Conservation (phyloP, 192 early-diverging fungal genomes). For the Radiomyces spectabilis region DNA sequence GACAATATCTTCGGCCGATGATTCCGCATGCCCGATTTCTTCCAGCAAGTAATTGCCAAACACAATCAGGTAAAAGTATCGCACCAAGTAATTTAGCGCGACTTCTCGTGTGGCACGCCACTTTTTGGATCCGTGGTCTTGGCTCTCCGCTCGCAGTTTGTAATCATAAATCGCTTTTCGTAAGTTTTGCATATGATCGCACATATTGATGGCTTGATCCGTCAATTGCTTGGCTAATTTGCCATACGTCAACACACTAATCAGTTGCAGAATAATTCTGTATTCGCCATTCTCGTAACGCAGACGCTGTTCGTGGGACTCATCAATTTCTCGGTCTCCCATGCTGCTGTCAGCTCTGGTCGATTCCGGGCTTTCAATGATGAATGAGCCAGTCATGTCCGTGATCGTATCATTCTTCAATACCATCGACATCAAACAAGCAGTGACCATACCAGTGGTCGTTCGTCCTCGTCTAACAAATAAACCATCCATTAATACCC, state of each 20-base stretch:
- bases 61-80: conserved; percentile 60
- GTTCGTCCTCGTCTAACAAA: conserved; percentile 45
- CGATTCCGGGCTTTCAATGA: too few relatives aligned
- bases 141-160: conserved; percentile 37
- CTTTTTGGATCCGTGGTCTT: conserved; percentile 26
- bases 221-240: conserved; percentile 49
- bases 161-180: conserved; percentile 50
- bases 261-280: conserved; percentile 44
- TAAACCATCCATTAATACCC: too few relatives aligned
- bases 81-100: conserved; percentile 48
- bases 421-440: conserved; percentile 50
- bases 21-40: conserved; percentile 19
- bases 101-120: conserved; percentile 27
- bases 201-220: conserved; percentile 51
- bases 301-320: conserved; percentile 11
- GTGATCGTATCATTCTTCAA: conserved; percentile 17
- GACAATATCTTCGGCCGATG: neutral
- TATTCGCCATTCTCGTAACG: conserved; percentile 47
- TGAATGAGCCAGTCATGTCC: neutral
- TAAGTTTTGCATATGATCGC: conserved; percentile 60
- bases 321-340: too few relatives aligned
- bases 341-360: too few relatives aligned
- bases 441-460: conserved; percentile 48
- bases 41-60: conserved; percentile 60
- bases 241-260: conserved; percentile 45